Evolutionary conservation across 2,329 filamentous ascomycete species (phyloP).

Genomic region (Epichloe glyceriae): DNA sequence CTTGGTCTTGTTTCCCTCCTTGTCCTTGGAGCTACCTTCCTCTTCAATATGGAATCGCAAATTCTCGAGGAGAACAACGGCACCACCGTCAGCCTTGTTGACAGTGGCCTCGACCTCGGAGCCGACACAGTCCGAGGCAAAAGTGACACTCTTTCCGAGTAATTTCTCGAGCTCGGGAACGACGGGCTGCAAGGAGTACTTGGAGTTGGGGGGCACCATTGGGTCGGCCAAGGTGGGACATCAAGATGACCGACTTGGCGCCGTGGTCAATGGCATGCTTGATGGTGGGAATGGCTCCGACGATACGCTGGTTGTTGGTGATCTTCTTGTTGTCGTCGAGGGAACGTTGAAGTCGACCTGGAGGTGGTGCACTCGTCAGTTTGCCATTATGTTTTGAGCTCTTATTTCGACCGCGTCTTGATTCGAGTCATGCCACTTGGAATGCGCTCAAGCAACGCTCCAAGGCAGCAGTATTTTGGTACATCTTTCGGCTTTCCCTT

Average conservation of each 20-base stretch:
- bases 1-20: slow-evolving; percentile 93
- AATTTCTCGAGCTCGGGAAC: slow-evolving; percentile 86
- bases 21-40: slow-evolving; percentile 91
- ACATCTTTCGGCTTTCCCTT: not conserved
- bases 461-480: not conserved
- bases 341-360: slow-evolving; percentile 99
- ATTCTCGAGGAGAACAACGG: slow-evolving; percentile 90
- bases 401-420: not conserved
- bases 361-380: not conserved
- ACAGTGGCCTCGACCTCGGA: slow-evolving; percentile 81
- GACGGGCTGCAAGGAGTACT: slow-evolving; percentile 92
- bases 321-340: slow-evolving; percentile 86
- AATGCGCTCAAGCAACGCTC: not conserved
- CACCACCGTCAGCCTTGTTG: slow-evolving; percentile 66
- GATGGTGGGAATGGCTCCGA: slow-evolving; percentile 88
- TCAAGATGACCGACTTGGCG: slow-evolving; percentile 86
- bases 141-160: slow-evolving; percentile 69
- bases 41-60: slow-evolving; percentile 97
- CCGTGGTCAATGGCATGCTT: slow-evolving; percentile 84
- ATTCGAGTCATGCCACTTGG: not conserved
- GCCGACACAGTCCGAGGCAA: slow-evolving; percentile 84
- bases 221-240: slow-evolving; percentile 96
- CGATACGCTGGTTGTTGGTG: slow-evolving; percentile 98
- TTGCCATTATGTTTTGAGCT: not conserved
- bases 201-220: slow-evolving; percentile 77